Base-by-base conservation (phyloP, 2,329 filamentous ascomycete species). In the Penicillium rolfsii region DNA sequence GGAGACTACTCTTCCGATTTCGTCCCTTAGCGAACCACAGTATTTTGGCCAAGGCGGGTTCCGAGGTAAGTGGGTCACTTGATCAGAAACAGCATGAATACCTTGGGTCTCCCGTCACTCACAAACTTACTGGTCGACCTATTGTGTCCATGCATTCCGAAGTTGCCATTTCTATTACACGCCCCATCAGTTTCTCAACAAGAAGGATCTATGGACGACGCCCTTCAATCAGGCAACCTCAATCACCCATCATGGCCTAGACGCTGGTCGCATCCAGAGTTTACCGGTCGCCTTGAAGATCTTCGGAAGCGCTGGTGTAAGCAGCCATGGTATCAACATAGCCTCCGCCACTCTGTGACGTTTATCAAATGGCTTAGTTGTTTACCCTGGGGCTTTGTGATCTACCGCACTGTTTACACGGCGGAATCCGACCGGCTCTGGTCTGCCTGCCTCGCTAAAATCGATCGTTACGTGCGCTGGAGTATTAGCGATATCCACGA, bases 371-470 rank as follows among this genome's bases (percentile, higher is more conserved):
- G n/a, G 22, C 35, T 40, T 2, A 40, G 35, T 58, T 28, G 43
- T 40, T 38, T 50, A 19, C 62, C 59, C 2, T 67, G 57, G 67
- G 68, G 61, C 19, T 68, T 57, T 58, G 57, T 66, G 26, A 66
- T 70, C 50, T 70, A 66, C 55, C 60, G 67, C 26, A 67, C 65
- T 7, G 62, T 69, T 36, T 67, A 67, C 43, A 67, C 65, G 8
- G 41, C 64, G n/a, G 64, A 70, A 59, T 67, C 68, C 3, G 63
- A 70, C 43, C 19, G 57, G 41, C 35, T 64, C 14, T 70, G 63
- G 64, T 55, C 57, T 24, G 9, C 49, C 22, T 49, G 55, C 12
- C 26, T 68, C 28, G 59, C 59, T 30, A 67, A 68, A 55, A 40
- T 70, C 12, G 49, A 56, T 30, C 59, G 52, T 8, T 66, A 63